A percentile compares a stretch with the other conserved stretches of the same genome.
Conservation (phyloP, 208 protist genomes). For the Trypanosoma caninum region DNA sequence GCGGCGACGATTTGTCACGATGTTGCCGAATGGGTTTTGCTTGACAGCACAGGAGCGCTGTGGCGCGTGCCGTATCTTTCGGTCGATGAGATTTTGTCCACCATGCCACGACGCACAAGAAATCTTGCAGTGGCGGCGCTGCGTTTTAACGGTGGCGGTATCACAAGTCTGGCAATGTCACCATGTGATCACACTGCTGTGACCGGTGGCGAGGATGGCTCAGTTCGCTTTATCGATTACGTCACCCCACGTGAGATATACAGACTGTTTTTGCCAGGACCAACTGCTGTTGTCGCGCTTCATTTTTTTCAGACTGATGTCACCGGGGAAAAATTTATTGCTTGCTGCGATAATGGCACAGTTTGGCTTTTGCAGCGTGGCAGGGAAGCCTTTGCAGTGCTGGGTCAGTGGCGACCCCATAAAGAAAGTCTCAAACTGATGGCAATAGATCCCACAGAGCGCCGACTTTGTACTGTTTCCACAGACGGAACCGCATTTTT, state of each 20-base stretch:
- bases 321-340: conserved; percentile 42
- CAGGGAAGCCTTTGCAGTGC: conserved; percentile 37
- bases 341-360: conserved; percentile 85
- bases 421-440: conserved; percentile 51
- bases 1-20: conserved; percentile 49
- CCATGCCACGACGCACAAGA: not conserved
- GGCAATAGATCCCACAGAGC: conserved; percentile 49
- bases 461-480: conserved; percentile 79
- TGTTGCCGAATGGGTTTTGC: conserved; percentile 69
- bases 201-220: conserved; percentile 91
- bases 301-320: conserved; percentile 37
- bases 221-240: conserved; percentile 91
- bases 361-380: conserved; percentile 62
- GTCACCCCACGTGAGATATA: conserved; percentile 55
- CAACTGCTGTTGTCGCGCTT: conserved; percentile 24
- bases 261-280: conserved; percentile 16
- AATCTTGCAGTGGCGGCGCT: conserved; percentile 19
- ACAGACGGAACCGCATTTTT: conserved; percentile 92
- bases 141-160: conserved; percentile 88
- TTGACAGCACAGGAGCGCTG: conserved; percentile 49
- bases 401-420: conserved; percentile 71
- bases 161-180: conserved; percentile 79
- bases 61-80: conserved; percentile 23
- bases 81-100: conserved; percentile 9
- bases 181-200: conserved; percentile 73